Conservation (phyloP, 2,329 filamentous ascomycete species). For the Microsporum audouinii region DNA sequence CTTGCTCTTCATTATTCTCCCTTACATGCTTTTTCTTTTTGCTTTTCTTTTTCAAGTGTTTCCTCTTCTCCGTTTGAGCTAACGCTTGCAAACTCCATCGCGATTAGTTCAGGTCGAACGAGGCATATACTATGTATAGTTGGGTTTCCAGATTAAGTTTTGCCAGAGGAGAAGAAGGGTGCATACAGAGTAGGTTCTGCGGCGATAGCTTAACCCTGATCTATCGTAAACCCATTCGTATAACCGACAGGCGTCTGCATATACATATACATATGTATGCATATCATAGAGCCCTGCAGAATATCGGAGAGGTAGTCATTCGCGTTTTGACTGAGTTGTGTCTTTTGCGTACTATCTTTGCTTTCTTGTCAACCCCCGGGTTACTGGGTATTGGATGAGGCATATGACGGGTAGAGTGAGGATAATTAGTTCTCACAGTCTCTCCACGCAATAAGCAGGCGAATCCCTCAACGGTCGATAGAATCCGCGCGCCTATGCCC, state of each 20-base stretch:
- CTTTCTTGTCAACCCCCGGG: not conserved
- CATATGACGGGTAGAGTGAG: not conserved
- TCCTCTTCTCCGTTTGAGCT: not conserved
- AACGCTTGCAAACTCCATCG: not conserved
- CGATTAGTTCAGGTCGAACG: not conserved
- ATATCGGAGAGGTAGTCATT: not conserved
- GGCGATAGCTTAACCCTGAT: not conserved
- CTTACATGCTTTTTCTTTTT: not conserved
- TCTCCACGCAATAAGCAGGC: not conserved
- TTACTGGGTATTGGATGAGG: not conserved
- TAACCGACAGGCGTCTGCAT: not conserved
- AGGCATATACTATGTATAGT: not conserved
- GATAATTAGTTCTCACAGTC: not conserved
- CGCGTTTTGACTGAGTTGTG: not conserved
- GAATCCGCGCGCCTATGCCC: not conserved
- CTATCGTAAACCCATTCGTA: not conserved
- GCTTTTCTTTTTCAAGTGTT: not conserved
- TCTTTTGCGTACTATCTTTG: not conserved
- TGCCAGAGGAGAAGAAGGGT: not conserved
- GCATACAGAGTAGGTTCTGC: not conserved
- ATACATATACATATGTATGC: not conserved
- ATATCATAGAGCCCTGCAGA: slow-evolving; percentile 1
- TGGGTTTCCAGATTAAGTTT: not conserved
- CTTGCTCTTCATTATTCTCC: not conserved
- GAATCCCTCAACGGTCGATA: not conserved